Evolutionary conservation across 306 rosid genomes (phyloP).

Genomic region (Sophora flavescens): DNA sequence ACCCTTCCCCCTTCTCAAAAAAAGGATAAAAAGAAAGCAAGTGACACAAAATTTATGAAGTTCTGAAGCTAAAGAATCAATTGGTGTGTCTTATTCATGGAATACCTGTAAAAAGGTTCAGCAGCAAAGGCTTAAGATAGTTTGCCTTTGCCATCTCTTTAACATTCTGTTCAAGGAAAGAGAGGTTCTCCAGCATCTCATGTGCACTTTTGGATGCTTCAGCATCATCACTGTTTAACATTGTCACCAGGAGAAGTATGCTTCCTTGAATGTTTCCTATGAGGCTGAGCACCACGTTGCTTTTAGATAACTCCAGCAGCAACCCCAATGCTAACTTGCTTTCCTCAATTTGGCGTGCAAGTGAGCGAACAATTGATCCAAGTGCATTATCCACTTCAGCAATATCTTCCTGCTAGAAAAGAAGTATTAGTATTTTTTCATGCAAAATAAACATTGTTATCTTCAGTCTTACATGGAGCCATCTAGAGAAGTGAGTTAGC

Average conservation of each 20-base stretch:
- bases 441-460: slow-evolving; percentile 19
- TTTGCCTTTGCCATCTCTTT: slow-evolving; percentile 77
- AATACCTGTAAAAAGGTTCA: slow-evolving; percentile 72
- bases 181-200: slow-evolving; percentile 67
- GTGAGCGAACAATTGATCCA: slow-evolving; percentile 64
- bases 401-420: slow-evolving; percentile 64
- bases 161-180: slow-evolving; percentile 66
- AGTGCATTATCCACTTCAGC: slow-evolving; percentile 61
- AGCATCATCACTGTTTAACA: slow-evolving; percentile 61
- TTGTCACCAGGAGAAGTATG: slow-evolving; percentile 70
- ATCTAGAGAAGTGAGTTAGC: slow-evolving; percentile 13
- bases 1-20: too few species aligned
- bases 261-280: slow-evolving; percentile 77
- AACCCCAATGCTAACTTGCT: slow-evolving; percentile 65
- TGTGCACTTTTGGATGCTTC: slow-evolving; percentile 61
- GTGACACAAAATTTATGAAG: neutral
- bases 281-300: slow-evolving; percentile 43
- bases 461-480: slow-evolving; percentile 29
- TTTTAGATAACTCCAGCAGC: slow-evolving; percentile 67
- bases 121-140: slow-evolving; percentile 71
- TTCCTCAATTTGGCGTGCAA: slow-evolving; percentile 70
- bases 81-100: slow-evolving; percentile 26
- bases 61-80: neutral
- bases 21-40: neutral
- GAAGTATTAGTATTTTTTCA: slow-evolving; percentile 4